Conservation (phyloP, 176 grass and related monocot species). For the Calamus simplicifolius region DNA sequence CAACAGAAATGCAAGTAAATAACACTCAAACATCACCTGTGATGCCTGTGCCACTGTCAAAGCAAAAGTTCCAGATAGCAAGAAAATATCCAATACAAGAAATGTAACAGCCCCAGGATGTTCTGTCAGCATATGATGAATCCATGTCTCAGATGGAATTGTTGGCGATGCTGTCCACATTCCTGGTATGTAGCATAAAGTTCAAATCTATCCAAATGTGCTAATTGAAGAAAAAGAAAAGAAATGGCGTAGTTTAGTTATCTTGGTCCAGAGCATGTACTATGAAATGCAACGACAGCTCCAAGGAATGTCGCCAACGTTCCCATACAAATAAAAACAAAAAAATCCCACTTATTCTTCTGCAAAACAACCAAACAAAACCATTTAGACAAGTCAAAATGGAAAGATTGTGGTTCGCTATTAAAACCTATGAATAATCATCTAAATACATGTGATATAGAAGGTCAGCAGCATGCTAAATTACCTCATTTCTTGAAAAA, state of each 20-base stretch:
- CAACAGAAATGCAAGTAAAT: too few relatives aligned
- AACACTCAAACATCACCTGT: constrained; percentile 41
- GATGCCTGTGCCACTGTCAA: constrained; percentile 52
- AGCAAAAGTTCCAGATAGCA: constrained; percentile 60
- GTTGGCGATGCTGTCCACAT: constrained; percentile 60
- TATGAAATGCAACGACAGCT: constrained; percentile 60
- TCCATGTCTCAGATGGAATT: constrained; percentile 56
- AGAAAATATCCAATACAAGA: constrained; percentile 61
- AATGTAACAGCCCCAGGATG: constrained; percentile 75
- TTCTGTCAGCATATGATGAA: constrained; percentile 57
- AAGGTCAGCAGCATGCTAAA: too few relatives aligned
- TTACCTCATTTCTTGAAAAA: too few relatives aligned
- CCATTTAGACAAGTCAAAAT: background rate
- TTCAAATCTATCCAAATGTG: constrained; percentile 7
- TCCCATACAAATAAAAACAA: constrained; percentile 84
- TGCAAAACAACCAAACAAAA: constrained; percentile 29
- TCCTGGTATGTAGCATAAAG: constrained; percentile 42
- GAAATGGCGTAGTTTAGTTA: background rate
- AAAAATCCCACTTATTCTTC: constrained; percentile 94
- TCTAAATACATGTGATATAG: too few relatives aligned
- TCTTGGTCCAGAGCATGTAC: constrained; percentile 36
- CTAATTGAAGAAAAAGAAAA: constrained; percentile 14
- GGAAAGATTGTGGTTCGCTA: background rate
- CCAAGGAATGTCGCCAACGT: constrained; percentile 45
- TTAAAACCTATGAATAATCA: too few relatives aligned